These are phyloP conservation scores for Yamadazyma diospyri DNA, from an alignment of 1,139 yeast species.

Conservation along the genomic window DNA sequence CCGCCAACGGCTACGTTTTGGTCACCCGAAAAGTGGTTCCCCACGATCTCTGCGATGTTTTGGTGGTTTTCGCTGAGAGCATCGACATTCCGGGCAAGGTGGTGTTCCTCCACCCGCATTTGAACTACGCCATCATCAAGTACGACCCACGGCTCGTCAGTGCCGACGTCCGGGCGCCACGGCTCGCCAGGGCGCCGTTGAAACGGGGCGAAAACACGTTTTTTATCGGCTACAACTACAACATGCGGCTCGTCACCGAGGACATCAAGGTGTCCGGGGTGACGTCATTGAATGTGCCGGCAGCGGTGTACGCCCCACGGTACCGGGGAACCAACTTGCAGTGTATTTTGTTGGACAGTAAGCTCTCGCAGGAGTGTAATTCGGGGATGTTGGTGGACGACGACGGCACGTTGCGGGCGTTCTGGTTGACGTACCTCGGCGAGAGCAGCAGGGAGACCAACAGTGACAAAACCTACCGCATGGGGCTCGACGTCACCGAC, in stretches of 20 bases:
- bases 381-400: conserved; percentile 78
- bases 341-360: conserved; percentile 71
- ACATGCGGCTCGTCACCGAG: conserved; percentile 67
- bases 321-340: conserved; percentile 85
- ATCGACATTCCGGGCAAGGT: conserved; percentile 78
- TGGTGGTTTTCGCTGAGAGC: conserved; percentile 81
- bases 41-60: conserved; percentile 78
- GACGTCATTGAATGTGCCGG: conserved; percentile 69
- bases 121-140: conserved; percentile 78
- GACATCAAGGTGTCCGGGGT: conserved; percentile 77
- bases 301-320: conserved; percentile 67
- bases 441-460: conserved; percentile 47
- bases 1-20: conserved; percentile 72
- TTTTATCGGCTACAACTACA: conserved; percentile 77
- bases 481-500: conserved; percentile 79
- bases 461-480: conserved; percentile 61
- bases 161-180: conserved; percentile 55
- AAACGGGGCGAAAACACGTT: conserved; percentile 72
- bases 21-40: conserved; percentile 80
- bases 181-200: conserved; percentile 54
- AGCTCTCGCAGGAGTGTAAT: conserved; percentile 68
- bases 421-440: conserved; percentile 82
- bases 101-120: conserved; percentile 82
- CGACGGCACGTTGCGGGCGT: conserved; percentile 76
- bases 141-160: conserved; percentile 67